Base-by-base conservation (phyloP, 1,284 basidiomycete genomes). In the Ceratobasidium sp. region DNA sequence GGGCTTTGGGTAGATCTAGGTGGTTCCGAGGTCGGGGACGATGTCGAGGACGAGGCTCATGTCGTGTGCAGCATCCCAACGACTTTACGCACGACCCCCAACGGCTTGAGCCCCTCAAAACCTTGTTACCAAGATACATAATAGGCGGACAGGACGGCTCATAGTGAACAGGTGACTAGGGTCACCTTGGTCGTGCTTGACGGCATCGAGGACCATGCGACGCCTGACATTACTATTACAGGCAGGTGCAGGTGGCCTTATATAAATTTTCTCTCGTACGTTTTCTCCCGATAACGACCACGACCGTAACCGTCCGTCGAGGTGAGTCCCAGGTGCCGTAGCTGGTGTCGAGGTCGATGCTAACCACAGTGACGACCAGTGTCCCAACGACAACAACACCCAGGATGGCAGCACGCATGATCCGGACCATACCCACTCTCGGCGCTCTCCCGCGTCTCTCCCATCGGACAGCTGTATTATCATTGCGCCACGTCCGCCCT, bases 171-270 rank as follows among this genome's bases (percentile, higher is more conserved):
- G 60, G 60, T 62, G 48, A 57, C 52, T 54, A 57, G 68, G 33
- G 52, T 70, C 68, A 60, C 14, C 54, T 57, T n/a, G 38, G 70
- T 75, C 71, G 71, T 65, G 46, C 71, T 75, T 75, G 71, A 75
- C 71, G 71, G 71, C 71, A 75, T 75, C 14, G 66, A 68, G 48
- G 66, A 64, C 60, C 71, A 54, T 50, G 46, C 71, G 60, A 44
- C 60, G 62, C 71, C 71, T 64, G 48, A 60, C 48, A 75, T 65
- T 75, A 75, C 71, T 65, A 75, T 75, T 75, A 75, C 59, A 75
- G 71, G 71, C 71, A 75, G 71, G 71, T 75, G 71, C 59, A 35
- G 59, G 59, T 62, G 35, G 59, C 48, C 60, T 65, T n/a, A n/a
- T 75, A 75, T 75, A 75, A 75, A 75, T 52, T 75, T 75, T 75